Evolutionary conservation across 192 early-diverging fungal genomes (phyloP), one percentile per base, ranked within the genome.

Genomic region (Rhizophagus sp.): DNA sequence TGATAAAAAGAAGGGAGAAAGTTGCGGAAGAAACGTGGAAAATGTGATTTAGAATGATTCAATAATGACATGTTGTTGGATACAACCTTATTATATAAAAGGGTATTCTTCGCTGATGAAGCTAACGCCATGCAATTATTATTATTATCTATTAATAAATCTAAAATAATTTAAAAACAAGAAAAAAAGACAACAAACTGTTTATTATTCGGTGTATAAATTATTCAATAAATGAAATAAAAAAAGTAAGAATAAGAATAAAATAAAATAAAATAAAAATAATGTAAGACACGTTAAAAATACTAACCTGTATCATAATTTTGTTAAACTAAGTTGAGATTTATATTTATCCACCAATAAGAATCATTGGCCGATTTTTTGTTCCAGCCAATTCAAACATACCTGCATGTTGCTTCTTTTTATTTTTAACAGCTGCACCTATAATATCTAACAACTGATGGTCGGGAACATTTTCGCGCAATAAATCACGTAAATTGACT

Each of bases 361-460:
- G 84, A 63, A 96, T 96, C 97, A 99, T 99, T 25, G 97, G 96
- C 27, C 96, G 85, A 83, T 97, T 99, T 33, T 95, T 94, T 85
- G 92, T 85, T 57, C 90, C 86, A 22, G 93, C 91, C 39, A 99
- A 85, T 65, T 93, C 91, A 73, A 91, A 90, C 90, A 97, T 92
- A 70, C 96, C 97, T n/a, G 97, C 96, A 85, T 99, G 97, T 69
- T 95, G 94, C 76, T 92, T 90, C 87, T 95, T 96, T 83, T 99
- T 99, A 65, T 94, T 89, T 80, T 90, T 91, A 75, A 96, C 94
- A 30, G 97, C 96, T 49, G 86, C 84, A 73, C 88, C 87, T 68
- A 97, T 95, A 11, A 94, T 85, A 10, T 90, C 80, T 6, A 94
- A 75, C 8, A 99, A 65, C 70, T 95, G 89, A 3, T 88, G 85